Base-by-base conservation (phyloP, 176 grass and related monocot genomes). In the Juncus effusus region DNA sequence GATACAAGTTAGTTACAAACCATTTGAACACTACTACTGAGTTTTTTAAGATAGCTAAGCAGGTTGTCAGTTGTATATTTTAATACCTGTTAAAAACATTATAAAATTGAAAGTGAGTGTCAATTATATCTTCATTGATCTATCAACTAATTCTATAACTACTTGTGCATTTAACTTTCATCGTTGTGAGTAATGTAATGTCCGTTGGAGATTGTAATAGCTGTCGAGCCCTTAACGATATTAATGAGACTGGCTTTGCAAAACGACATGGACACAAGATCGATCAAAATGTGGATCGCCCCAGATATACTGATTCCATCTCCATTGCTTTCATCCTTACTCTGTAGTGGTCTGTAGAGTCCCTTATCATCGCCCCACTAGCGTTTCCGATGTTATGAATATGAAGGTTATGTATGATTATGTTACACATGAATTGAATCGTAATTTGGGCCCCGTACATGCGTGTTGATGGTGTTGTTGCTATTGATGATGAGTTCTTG, bases 101-200 rank as follows among this genome's bases (percentile, higher is more conserved):
- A 28, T 28, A 28, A 28, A 28, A 28, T 28, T 28, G 19, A 28
- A 28, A 28, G 19, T 28, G 56, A 52, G 10, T 12, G 37, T 49
- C 2, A 4, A 65, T 10, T 53, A 67, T 36, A 53, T 47, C 10
- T 36, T n/a, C 42, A 67, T 37, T 3, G 3, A 44, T 38, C 16
- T 60, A 15, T 10, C 40, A 38, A 39, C 36, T 36, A 73, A 38
- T 42, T 42, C 16, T 59, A 14, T 16, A 9, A 16, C 19, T 9
- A 14, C 10, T 9, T 62, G 19, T 28, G 19, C 19, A 28, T 62
- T 45, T 38, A 4, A 58, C 16, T 69, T 44, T 72, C 90, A 55
- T 95, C 90, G 41, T 90, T 89, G 83, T 95, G 90, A 52, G 77
- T 70, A 2, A 85, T 88, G 49, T 85, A 42, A 81, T 94, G 90